Conservation (phyloP, 345 rosid genomes). For the Arabis hirsuta region DNA sequence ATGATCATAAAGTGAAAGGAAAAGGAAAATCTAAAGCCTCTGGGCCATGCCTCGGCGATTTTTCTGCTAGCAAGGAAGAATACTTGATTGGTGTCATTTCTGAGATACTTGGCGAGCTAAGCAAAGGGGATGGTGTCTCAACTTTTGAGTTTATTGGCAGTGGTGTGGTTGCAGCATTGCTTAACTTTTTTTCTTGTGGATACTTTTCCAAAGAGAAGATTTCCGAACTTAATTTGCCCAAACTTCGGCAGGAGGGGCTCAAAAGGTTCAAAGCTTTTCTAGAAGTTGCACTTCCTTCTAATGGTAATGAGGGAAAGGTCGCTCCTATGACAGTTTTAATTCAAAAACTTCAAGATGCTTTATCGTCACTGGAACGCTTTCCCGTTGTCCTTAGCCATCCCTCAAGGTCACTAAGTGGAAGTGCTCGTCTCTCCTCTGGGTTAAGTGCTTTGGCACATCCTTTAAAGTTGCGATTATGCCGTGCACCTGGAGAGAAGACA, state of each 20-base stretch:
- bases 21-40: slow-evolving; percentile 90
- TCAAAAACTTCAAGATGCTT: slow-evolving; percentile 97
- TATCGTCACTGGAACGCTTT: slow-evolving; percentile 92
- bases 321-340: slow-evolving; percentile 81
- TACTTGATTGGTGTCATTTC: slow-evolving; percentile 74
- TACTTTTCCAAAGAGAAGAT: slow-evolving; percentile 83
- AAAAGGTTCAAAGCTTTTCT: slow-evolving; percentile 82
- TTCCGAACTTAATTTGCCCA: slow-evolving; percentile 71
- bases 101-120: slow-evolving; percentile 84
- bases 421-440: slow-evolving; percentile 98
- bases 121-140: slow-evolving; percentile 98
- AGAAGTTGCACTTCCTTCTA: slow-evolving; percentile 72
- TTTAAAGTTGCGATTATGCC: slow-evolving; percentile 89
- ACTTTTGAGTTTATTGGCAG: slow-evolving; percentile 99
- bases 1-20: slow-evolving; percentile 80
- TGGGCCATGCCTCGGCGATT: slow-evolving; percentile 58
- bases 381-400: slow-evolving; percentile 97
- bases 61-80: slow-evolving; percentile 76
- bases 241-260: slow-evolving; percentile 83
- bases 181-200: slow-evolving; percentile 92
- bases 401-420: slow-evolving; percentile 80
- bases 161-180: slow-evolving; percentile 94
- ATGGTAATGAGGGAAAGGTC: slow-evolving; percentile 51
- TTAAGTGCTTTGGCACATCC: slow-evolving; percentile 95
- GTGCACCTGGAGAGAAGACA: slow-evolving; percentile 88